A percentile compares a stretch with the other conserved stretches of the same genome.
Evolutionary conservation across 2,329 filamentous ascomycete genomes (phyloP).

Genomic region (Davidsoniella australis): DNA sequence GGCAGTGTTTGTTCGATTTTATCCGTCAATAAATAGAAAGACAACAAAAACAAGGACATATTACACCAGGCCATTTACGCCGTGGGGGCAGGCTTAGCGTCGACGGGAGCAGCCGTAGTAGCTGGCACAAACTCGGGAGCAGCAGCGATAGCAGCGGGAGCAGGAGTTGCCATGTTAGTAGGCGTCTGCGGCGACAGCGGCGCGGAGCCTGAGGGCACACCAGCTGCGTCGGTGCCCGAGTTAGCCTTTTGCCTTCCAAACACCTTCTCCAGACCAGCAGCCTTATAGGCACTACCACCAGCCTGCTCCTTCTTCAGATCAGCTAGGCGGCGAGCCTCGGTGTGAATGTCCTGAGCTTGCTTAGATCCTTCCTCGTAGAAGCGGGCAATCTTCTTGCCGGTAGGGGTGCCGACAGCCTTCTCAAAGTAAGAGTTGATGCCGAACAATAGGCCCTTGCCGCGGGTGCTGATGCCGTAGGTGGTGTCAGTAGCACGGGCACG

Average conservation of each 20-base stretch:
- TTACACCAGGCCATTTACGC: background rate
- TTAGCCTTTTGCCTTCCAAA: constrained; percentile 34
- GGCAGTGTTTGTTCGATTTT: too few relatives aligned
- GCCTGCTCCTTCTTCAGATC: constrained; percentile 62
- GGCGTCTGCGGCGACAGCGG: constrained; percentile 7
- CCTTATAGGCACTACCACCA: constrained; percentile 42
- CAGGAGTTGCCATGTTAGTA: background rate
- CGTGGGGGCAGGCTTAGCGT: background rate
- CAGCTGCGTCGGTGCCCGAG: constrained; percentile 7
- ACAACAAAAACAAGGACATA: background rate
- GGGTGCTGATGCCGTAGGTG: constrained; percentile 64
- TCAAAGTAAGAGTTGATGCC: constrained; percentile 83
- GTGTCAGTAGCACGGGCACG: constrained; percentile 70
- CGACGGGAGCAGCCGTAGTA: background rate
- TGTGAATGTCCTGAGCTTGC: constrained; percentile 87
- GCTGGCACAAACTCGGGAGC: constrained; percentile 12
- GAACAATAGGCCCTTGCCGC: constrained; percentile 45
- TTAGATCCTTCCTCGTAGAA: constrained; percentile 78
- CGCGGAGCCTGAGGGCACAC: constrained; percentile 11
- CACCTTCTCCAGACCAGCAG: constrained; percentile 37
- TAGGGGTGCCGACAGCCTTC: constrained; percentile 73
- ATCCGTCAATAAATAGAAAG: background rate
- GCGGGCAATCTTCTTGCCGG: constrained; percentile 68
- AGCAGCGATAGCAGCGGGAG: constrained; percentile 12
- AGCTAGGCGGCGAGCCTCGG: constrained; percentile 73